Percentiles rank a stretch among this genome's conserved stretches.
Conservation (phyloP, 805 yeast species). For the Candida nemodendra region DNA sequence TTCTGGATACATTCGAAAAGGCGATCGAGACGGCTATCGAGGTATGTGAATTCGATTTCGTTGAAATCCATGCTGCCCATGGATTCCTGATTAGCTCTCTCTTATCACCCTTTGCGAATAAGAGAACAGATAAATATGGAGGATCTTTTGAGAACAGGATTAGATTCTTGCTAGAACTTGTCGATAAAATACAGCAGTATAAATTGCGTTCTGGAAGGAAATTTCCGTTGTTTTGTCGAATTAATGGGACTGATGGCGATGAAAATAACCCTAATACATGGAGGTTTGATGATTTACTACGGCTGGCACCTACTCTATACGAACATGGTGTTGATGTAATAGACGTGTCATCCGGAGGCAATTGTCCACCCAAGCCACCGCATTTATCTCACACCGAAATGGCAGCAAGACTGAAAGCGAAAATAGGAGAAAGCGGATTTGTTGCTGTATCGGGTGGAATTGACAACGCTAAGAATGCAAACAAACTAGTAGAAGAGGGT, state of each 20-base stretch:
- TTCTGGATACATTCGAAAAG: conserved; percentile 41
- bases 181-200: conserved; percentile 40
- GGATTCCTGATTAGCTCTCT: conserved; percentile 56
- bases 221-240: conserved; percentile 46
- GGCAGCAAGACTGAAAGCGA: conserved; percentile 43
- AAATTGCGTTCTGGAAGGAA: conserved; percentile 32
- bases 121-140: conserved; percentile 62
- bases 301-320: conserved; percentile 38
- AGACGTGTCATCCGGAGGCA: conserved; percentile 58
- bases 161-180: conserved; percentile 46
- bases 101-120: conserved; percentile 44
- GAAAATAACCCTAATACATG: conserved; percentile 39
- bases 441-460: conserved; percentile 51
- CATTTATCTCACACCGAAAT: conserved; percentile 38
- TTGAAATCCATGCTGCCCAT: conserved; percentile 66
- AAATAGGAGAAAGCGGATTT: conserved; percentile 40
- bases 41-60: conserved; percentile 57
- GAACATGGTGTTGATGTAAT: conserved; percentile 47
- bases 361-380: conserved; percentile 28
- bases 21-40: conserved; percentile 51
- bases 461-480: conserved; percentile 35
- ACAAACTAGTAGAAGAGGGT: conserved; percentile 40
- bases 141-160: conserved; percentile 60
- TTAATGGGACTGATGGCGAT: conserved; percentile 44
- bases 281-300: conserved; percentile 44